Base-by-base conservation (phyloP, 345 rosid species). In the Melastoma malabathricum region DNA sequence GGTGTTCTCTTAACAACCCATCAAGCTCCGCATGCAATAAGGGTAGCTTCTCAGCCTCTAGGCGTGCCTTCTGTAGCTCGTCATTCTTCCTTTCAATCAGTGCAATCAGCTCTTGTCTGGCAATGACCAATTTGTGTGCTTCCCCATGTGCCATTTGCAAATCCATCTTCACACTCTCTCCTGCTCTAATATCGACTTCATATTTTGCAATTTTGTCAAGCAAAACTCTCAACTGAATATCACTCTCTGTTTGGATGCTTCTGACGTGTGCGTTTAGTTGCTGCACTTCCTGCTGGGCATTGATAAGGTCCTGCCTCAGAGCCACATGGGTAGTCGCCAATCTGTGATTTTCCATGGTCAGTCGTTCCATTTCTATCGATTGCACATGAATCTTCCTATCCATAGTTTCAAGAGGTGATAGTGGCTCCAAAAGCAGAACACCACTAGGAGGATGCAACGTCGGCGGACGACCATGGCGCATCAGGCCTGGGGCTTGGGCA, bases 311-410 rank as follows among this genome's bases (percentile, higher is more conserved):
- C 67, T 81, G 61, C 67, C 79, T 77, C 59, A 83, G 60, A 41
- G 78, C 67, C 45, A 63, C 60, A 45, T 85, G 83, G 58, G 68
- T 50, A 27, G 75, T 55, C 39, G 82, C 81, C 68, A 89, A 62
- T 66, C 66, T 74, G 17, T 56, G 80, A 66, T 89, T 89, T 47
- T 86, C 96, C 17, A 54, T 54, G 4, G 80, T 60, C 56, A 86
- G 81, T 51, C 52, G 65, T 43, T 86, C 89, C 31, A 84, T 72
- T 68, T 90, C 94, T 47, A 73, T 84, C 50, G 82, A 80, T 79
- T 82, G 98, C 55, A 72, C 73, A 57, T 79, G 83, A 68, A 82
- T 64, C 68, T 70, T 90, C 65, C 59, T 71, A 64, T 90, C 85
- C 23, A 89, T 57, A 48, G 69, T 63, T 44, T 74, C 79, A 17